Evolutionary conservation across 2,329 filamentous ascomycete species (phyloP).

Genomic region (Moelleriella libera): DNA sequence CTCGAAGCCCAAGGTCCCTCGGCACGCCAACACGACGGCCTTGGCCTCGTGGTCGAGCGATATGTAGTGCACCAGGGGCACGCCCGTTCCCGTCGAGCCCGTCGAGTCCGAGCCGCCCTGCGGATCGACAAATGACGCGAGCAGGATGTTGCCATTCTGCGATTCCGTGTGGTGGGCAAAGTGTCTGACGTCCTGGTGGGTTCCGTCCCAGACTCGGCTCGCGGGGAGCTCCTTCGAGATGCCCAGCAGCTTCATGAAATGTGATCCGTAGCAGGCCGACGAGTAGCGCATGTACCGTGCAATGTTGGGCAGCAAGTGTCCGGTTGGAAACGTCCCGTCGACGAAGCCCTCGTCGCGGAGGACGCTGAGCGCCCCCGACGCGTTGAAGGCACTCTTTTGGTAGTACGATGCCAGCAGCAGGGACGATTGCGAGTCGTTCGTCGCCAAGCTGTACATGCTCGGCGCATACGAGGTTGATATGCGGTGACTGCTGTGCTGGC

Average conservation of each 20-base stretch:
- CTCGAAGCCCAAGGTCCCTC: conserved; percentile 60
- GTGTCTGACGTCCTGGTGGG: conserved; percentile 46
- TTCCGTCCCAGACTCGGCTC: conserved; percentile 27
- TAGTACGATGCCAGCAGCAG: conserved; percentile 35
- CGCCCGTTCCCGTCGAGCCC: conserved; percentile 49
- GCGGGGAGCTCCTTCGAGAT: conserved; percentile 37
- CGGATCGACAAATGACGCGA: conserved; percentile 58
- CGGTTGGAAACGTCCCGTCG: conserved; percentile 43
- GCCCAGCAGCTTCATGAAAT: conserved; percentile 48
- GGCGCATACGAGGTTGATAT: conserved; percentile 20
- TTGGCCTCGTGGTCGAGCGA: conserved; percentile 58
- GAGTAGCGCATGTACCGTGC: conserved; percentile 53
- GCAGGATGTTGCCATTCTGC: conserved; percentile 41
- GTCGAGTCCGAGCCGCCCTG: conserved; percentile 52
- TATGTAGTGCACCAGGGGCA: conserved; percentile 61
- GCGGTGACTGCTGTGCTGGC: conserved; percentile 8
- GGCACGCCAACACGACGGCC: conserved; percentile 58
- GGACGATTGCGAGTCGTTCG: conserved; percentile 40
- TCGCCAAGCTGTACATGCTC: conserved; percentile 47
- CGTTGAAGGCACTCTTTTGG: conserved; percentile 31
- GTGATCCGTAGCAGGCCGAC: conserved; percentile 50
- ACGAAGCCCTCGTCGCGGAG: conserved; percentile 38
- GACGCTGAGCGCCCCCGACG: conserved; percentile 31
- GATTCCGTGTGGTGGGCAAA: conserved; percentile 50
- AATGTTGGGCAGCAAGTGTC: conserved; percentile 47